Conservation (phyloP, 129 eudicot genomes). For the Chrysanthemum lavandulifolium region DNA sequence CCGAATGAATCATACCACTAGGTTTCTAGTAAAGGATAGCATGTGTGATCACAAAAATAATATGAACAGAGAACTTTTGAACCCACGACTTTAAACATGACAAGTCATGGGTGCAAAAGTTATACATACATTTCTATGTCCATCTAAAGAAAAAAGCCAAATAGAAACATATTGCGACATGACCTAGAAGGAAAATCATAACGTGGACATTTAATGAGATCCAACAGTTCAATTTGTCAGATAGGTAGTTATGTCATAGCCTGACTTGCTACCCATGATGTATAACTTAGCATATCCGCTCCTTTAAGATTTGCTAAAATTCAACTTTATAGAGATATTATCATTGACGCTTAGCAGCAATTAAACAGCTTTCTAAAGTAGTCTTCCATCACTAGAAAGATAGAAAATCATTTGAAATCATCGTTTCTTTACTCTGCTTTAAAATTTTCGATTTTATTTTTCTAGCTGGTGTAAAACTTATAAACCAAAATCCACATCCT, state of each 20-base stretch:
- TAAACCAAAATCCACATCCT: too few relatives aligned
- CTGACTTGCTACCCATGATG: slow-evolving; percentile 1
- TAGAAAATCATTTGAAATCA: too few relatives aligned
- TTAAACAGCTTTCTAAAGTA: too few relatives aligned
- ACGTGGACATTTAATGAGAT: not conserved
- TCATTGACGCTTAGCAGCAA: not conserved
- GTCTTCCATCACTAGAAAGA: too few relatives aligned
- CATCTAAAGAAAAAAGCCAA: slow-evolving; percentile 3
- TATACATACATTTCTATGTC: not conserved
- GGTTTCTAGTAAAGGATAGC: not conserved
- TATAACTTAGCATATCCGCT: not conserved
- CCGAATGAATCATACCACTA: slow-evolving; percentile 9
- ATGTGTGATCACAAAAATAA: not conserved
- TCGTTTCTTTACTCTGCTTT: too few relatives aligned
- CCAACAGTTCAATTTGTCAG: slow-evolving; percentile 9
- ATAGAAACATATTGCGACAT: slow-evolving; percentile 11
- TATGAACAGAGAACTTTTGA: not conserved
- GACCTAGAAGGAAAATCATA: not conserved
- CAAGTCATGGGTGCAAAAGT: not conserved
- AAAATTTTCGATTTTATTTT: too few relatives aligned
- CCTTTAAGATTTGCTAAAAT: slow-evolving; percentile 11
- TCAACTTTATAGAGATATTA: not conserved
- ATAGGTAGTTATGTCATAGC: slow-evolving; percentile 8
- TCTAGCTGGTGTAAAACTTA: too few relatives aligned
- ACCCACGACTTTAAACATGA: too few relatives aligned